Evolutionary conservation across 495 filamentous ascomycete species (phyloP), one percentile per base, ranked within the genome.

Genomic region (Extremus antarcticus): DNA sequence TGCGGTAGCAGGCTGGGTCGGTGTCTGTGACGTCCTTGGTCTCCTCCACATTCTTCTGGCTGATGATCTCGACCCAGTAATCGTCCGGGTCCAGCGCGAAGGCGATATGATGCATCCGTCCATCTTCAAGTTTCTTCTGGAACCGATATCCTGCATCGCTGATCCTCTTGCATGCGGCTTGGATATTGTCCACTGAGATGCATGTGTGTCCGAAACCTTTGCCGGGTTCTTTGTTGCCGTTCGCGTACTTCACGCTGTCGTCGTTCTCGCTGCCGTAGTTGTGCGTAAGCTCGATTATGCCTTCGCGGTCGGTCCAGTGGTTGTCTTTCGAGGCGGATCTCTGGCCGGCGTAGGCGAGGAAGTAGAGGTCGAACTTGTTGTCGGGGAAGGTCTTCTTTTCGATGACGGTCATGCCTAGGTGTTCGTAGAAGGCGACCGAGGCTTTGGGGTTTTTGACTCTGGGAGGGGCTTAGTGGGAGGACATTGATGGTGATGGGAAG

Each of bases 181-280:
- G 82, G 50, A 61, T 57, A 40, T 58, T 54, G 25, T 52, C 47
- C 35, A 57, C 55, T 19, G 19, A 80, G 67, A 98, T 78, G 64
- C 85, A 88, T 24, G 88, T 78, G 70, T 98, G 92, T 19, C 92
- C 91, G 67, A 96, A 98, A 10, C 92, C 89, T 55, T 81, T 81
- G 69, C 83, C 71, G 0, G 89, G 91, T 54, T 95, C 88, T 19
- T 76, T 81, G 74, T 98, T 98, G 53, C 92, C 92, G 67, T 90
- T 96, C 61, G 78, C 82, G 58, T 91, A 72, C 65, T 81, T 85
- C 76, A 86, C 97, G 65, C 81, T 74, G 19, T 85, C 79, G 67
- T 97, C 87, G 55, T 76, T 76, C 71, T 97, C 92, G 16, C 90
- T 96, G 64, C 92, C 92, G 70, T 95, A 87, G 76, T 96, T 96